A percentile compares a stretch with the other conserved stretches of the same genome.
phyloP scores from a whole-genome alignment of 352 stramenopile species.

The Pythium utonaiense region DNA sequence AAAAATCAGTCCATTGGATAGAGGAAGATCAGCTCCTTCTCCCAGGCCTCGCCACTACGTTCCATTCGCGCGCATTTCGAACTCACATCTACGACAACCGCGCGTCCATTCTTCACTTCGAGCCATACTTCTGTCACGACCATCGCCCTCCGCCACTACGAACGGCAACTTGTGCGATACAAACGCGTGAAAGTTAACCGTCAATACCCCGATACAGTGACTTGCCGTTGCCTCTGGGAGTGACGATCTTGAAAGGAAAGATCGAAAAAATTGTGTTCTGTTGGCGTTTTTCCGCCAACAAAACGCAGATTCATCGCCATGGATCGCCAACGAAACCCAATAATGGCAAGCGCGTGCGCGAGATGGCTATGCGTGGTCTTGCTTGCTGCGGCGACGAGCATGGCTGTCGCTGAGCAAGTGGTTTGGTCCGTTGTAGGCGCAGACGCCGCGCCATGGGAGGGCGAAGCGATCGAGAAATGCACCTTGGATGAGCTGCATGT shows the following conservation, averaged over 20 bases:
- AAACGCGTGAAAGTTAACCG: background rate
- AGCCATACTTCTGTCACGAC: slow-evolving; percentile 31
- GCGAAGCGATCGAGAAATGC: slow-evolving; percentile 9
- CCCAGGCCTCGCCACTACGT: background rate
- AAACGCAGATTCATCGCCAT: background rate
- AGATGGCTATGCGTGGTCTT: background rate
- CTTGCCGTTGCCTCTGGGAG: too few species aligned
- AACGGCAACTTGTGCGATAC: background rate
- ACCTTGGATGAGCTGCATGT: slow-evolving; percentile 14
- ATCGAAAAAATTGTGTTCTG: slow-evolving; percentile 11
- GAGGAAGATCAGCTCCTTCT: background rate
- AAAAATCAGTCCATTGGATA: background rate
- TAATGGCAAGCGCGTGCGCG: too few species aligned
- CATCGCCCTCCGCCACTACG: slow-evolving; percentile 4
- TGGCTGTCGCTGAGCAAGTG: background rate
- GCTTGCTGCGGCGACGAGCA: background rate
- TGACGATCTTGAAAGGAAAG: slow-evolving; percentile 32
- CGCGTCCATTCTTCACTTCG: slow-evolving; percentile 31
- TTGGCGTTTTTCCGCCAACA: background rate
- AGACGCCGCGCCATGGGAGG: background rate
- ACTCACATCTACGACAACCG: slow-evolving; percentile 24
- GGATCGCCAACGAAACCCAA: background rate
- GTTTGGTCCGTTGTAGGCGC: slow-evolving; percentile 17
- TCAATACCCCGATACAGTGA: slow-evolving; percentile 15
- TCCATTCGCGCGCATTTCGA: background rate